Evolutionary conservation across 164 flowering plant genomes (phyloP).

Genomic region (Sedum album): DNA sequence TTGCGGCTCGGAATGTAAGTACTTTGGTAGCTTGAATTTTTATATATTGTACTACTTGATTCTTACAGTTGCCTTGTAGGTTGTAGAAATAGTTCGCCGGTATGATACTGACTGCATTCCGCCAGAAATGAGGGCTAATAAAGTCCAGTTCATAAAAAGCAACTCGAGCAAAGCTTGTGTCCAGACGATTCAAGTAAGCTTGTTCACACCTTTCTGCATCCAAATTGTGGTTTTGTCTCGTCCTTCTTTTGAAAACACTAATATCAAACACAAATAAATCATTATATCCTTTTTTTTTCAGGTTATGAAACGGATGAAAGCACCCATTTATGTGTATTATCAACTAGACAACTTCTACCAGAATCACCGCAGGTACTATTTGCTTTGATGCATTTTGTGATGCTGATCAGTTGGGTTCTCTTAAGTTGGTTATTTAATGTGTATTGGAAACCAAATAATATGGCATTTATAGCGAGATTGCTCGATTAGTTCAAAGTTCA

Average conservation of each 20-base stretch:
- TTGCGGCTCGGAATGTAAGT: constrained; percentile 82
- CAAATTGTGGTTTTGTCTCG: neutral
- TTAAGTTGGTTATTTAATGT: neutral
- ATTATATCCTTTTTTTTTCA: neutral
- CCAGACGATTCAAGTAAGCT: neutral
- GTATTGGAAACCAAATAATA: neutral
- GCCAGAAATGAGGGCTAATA: constrained; percentile 4
- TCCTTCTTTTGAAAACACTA: neutral
- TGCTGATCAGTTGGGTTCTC: neutral
- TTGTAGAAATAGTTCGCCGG: constrained; percentile 6
- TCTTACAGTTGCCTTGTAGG: neutral
- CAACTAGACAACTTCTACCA: constrained; percentile 11
- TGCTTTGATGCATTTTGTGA: neutral
- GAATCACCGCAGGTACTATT: constrained; percentile 10
- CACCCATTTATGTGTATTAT: constrained; percentile 8
- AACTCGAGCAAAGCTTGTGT: neutral
- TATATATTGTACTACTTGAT: neutral
- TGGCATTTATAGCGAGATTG: neutral
- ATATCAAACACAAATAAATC: neutral
- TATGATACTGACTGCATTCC: constrained; percentile 11
- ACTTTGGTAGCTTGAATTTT: neutral
- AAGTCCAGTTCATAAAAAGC: constrained; percentile 8
- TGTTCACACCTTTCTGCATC: neutral
- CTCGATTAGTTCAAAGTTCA: neutral
- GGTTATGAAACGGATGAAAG: constrained; percentile 5